phyloP scores from a whole-genome alignment of 441 rosid genomes.

The Syzygium malaccense region DNA sequence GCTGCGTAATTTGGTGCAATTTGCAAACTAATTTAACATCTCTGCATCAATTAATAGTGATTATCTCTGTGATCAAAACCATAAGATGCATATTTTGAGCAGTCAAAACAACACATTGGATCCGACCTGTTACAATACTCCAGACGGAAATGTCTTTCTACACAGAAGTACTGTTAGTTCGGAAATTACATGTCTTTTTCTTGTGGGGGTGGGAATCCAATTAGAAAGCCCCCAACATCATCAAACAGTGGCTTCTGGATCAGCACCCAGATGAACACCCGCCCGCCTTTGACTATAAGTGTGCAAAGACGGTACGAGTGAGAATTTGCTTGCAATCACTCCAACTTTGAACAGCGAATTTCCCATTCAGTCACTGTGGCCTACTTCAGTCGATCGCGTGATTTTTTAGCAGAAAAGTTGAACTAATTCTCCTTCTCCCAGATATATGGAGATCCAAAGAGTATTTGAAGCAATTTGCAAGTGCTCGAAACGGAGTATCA shows the following conservation, averaged over 20 bases:
- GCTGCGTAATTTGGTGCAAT: not conserved
- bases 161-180: not conserved
- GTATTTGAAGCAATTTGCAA: not conserved
- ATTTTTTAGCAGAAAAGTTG: not conserved
- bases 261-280: not conserved
- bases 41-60: not conserved
- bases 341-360: not conserved
- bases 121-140: not conserved
- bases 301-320: not conserved
- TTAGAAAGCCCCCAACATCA: not conserved
- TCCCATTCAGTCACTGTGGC: not conserved
- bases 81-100: not conserved
- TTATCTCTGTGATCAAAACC: not conserved
- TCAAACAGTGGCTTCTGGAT: not conserved
- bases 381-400: not conserved
- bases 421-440: not conserved
- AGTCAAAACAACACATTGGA: not conserved
- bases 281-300: not conserved
- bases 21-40: not conserved
- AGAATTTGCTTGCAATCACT: not conserved
- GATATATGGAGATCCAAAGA: not conserved
- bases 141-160: not conserved
- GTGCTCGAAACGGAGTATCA: not conserved
- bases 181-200: not conserved
- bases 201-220: not conserved